These are phyloP conservation scores for Acmispon strigosus DNA, from an alignment of 306 rosid species.

Conservation along the genomic window DNA sequence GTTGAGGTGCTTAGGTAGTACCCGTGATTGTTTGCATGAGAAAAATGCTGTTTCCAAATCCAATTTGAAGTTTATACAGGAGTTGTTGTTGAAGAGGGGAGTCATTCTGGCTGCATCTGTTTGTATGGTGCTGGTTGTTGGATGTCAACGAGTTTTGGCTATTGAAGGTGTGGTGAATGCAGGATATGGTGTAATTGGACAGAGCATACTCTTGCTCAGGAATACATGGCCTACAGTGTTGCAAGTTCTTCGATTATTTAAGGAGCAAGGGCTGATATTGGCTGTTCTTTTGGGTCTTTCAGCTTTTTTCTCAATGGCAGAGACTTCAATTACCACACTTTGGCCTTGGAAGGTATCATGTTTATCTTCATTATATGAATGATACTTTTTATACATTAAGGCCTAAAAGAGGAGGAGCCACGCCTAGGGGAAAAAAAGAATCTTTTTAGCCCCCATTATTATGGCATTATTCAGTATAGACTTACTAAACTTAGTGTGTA, in stretches of 20 bases:
- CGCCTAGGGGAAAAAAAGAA: background rate
- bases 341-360: slow-evolving; percentile 98
- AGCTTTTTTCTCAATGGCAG: slow-evolving; percentile 98
- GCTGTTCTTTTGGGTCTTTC: slow-evolving; percentile 88
- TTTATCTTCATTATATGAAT: background rate
- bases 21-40: slow-evolving; percentile 21
- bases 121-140: slow-evolving; percentile 60
- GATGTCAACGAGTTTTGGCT: slow-evolving; percentile 58
- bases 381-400: background rate
- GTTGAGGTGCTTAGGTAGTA: slow-evolving; percentile 34
- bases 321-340: slow-evolving; percentile 94
- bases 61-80: slow-evolving; percentile 31
- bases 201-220: slow-evolving; percentile 61
- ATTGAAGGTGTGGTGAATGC: slow-evolving; percentile 59
- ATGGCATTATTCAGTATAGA: background rate
- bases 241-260: slow-evolving; percentile 65
- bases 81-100: slow-evolving; percentile 47
- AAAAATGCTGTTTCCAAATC: slow-evolving; percentile 27
- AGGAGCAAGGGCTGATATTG: slow-evolving; percentile 87
- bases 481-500: background rate
- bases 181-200: slow-evolving; percentile 63
- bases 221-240: slow-evolving; percentile 79
- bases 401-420: background rate
- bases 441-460: background rate
- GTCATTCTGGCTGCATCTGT: slow-evolving; percentile 59